Conservation (phyloP, 1,139 yeast genomes). For the Zhuliangozyma parablackwelliae region DNA sequence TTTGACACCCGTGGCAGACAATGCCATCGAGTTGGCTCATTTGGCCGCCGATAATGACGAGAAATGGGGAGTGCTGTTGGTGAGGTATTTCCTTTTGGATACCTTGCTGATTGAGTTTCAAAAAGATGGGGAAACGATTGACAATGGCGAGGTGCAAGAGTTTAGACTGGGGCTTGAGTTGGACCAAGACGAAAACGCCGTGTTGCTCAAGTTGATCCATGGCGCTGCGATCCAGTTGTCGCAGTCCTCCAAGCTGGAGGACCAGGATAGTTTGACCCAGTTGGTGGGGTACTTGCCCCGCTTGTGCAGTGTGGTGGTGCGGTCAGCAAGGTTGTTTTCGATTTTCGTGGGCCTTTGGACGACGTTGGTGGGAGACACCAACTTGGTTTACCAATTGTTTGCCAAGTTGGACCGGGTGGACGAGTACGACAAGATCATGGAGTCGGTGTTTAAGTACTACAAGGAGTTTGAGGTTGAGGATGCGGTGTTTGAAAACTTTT, state of each 20-base stretch:
- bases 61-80: constrained; percentile 32
- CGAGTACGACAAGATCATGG: constrained; percentile 24
- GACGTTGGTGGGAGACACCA: constrained; percentile 16
- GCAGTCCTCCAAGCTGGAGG: no score
- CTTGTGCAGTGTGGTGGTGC: constrained; percentile 19
- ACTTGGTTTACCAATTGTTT: constrained; percentile 16
- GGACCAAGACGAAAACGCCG: constrained; percentile 14
- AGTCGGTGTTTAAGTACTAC: constrained; percentile 22
- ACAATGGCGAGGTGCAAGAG: constrained; percentile 15
- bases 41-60: constrained; percentile 16
- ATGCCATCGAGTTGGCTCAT: constrained; percentile 4
- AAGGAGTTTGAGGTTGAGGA: constrained; percentile 14
- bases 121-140: constrained; percentile 7
- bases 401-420: constrained; percentile 21
- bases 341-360: constrained; percentile 31
- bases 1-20: constrained; percentile 4
- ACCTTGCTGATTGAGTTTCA: constrained; percentile 27
- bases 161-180: constrained; percentile 22
- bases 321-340: constrained; percentile 14
- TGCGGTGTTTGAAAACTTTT: constrained; percentile 15
- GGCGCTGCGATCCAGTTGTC: constrained; percentile 14
- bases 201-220: constrained; percentile 22
- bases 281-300: constrained; percentile 21
- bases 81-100: constrained; percentile 41
- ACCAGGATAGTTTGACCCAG: constrained; percentile 4